Evolutionary conservation across 805 yeast species (phyloP), one percentile per base, ranked within the genome.

Genomic region (Saccharomycopsis vini): DNA sequence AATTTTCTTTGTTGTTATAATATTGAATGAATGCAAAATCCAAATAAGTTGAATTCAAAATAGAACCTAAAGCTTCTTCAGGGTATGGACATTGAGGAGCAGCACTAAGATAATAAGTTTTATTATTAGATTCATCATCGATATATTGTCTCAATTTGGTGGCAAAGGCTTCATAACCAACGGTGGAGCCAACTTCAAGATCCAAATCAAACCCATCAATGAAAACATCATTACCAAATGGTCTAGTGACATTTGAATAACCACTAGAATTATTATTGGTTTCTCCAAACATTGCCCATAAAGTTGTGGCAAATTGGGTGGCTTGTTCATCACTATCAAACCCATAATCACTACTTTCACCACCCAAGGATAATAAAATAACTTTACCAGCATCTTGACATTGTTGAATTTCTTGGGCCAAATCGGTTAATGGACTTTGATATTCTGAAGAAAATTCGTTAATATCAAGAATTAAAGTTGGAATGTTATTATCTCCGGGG

Each of bases 141-240:
- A 44, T 32, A 4, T 45, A 21, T 13, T 48, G 47, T 52, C 75
- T 65, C 47, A 63, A 46, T 24, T 52, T 50, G 38, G 50, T 53
- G 10, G 67, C 73, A 45, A 74, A 62, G 3, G 75, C 75, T 41
- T 68, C 68, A 47, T 69, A 72, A 32, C 84, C 85, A n/a, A 64
- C 61, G 42, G 62, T 59, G 37, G 58, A 51, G 45, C 62, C 62
- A 57, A 68, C 66, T 62, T 90, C 97, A 54, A 84, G 76, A 62
- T 90, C 97, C 51, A 89, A 79, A 61, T 90, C 97, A 59, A 88
- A 89, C 20, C 97, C 97, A 61, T 90, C 97, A 37, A 90, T 24
- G 23, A 33, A 7, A 9, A 41, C 62, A 65, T 30, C 66, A n/a
- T n/a, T n/a, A 40, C 78, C 86, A 53, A 81, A 79, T 47, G 73